Conservation (phyloP, 768 basidiomycete genomes). For the Russula sp. region DNA sequence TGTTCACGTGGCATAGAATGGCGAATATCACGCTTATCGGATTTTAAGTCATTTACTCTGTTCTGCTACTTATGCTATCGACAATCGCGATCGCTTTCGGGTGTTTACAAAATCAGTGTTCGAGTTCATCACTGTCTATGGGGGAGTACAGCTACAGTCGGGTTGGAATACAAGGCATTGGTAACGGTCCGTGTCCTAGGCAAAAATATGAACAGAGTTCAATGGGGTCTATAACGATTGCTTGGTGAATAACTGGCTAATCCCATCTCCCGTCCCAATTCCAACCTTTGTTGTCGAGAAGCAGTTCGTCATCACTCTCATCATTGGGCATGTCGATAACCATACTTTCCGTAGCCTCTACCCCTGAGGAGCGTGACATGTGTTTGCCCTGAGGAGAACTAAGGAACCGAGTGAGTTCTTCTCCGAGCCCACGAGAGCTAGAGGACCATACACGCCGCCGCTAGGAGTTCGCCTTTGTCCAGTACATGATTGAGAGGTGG, state of each 20-base stretch:
- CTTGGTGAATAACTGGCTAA: not conserved
- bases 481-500: conserved; percentile 28
- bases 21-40: no score
- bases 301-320: conserved; percentile 28
- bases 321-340: conserved; percentile 10
- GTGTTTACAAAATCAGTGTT: not conserved
- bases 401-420: not conserved
- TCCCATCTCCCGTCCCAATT: conserved; percentile 30
- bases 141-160: not conserved
- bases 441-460: not conserved
- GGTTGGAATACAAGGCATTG: not conserved
- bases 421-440: not conserved
- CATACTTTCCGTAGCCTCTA: conserved; percentile 9
- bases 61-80: not conserved
- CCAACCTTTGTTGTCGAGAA: conserved; percentile 28
- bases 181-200: not conserved
- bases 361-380: not conserved
- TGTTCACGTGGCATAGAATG: conserved; percentile 6
- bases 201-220: not conserved
- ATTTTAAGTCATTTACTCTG: no score
- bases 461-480: conserved; percentile 29
- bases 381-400: not conserved
- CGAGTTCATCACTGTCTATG: not conserved
- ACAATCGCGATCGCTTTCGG: not conserved
- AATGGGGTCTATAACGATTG: not conserved